Evolutionary conservation across 2,329 filamentous ascomycete genomes (phyloP).

Genomic region (Alternaria sp.): DNA sequence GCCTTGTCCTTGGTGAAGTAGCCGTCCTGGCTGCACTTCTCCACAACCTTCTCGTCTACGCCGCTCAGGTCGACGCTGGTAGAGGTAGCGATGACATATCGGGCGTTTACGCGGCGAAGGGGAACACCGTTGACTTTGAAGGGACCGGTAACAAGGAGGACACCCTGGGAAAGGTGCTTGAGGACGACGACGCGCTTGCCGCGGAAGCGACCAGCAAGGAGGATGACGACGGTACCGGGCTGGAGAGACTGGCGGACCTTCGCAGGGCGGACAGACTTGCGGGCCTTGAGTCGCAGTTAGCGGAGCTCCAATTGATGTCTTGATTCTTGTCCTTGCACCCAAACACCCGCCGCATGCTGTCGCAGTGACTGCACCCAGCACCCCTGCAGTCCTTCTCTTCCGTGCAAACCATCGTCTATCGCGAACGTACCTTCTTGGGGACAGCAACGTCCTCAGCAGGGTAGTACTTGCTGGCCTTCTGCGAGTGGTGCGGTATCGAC

Average conservation of each 20-base stretch:
- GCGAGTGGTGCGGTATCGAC: slow-evolving; percentile 81
- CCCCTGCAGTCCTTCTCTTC: slow-evolving; percentile 21
- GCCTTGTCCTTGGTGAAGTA: slow-evolving; percentile 98
- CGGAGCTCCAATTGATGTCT: slow-evolving; percentile 19
- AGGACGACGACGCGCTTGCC: slow-evolving; percentile 99
- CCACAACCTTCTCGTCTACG: slow-evolving; percentile 72
- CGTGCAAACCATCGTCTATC: slow-evolving; percentile 18
- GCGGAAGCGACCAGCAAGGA: slow-evolving; percentile 98
- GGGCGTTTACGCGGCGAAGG: slow-evolving; percentile 88
- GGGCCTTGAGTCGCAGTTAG: slow-evolving; percentile 67
- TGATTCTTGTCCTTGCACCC: not conserved
- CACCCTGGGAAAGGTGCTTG: slow-evolving; percentile 96
- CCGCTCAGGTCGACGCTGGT: slow-evolving; percentile 83
- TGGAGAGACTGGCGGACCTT: slow-evolving; percentile 87
- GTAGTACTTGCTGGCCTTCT: slow-evolving; percentile 99
- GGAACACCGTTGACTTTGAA: slow-evolving; percentile 99
- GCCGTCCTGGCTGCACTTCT: slow-evolving; percentile 80
- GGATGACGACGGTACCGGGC: slow-evolving; percentile 96
- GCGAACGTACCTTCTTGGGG: slow-evolving; percentile 87
- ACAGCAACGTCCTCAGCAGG: slow-evolving; percentile 88
- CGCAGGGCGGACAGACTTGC: slow-evolving; percentile 90
- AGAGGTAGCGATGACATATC: slow-evolving; percentile 92
- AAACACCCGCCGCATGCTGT: slow-evolving; percentile 8
- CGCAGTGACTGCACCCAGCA: slow-evolving; percentile 4
- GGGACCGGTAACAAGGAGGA: slow-evolving; percentile 97